Percentiles rank a stretch among this genome's conserved stretches.
phyloP scores from a whole-genome alignment of 2,329 filamentous ascomycete species.

The Fusarium xyrophilum region DNA sequence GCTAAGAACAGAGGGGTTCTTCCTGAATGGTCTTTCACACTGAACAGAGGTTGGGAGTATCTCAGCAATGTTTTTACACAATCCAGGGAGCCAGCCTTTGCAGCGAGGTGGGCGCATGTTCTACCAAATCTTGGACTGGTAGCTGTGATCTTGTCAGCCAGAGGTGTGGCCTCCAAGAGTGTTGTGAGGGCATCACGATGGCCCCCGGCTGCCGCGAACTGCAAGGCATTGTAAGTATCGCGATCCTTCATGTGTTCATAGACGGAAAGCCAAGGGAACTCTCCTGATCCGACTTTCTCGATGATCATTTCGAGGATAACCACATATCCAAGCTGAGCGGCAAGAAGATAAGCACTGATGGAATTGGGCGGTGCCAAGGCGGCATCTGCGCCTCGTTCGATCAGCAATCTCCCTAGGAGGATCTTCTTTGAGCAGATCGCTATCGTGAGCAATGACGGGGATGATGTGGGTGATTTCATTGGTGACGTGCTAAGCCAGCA shows the following conservation, averaged over 20 bases:
- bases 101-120: constrained; percentile 35
- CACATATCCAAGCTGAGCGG: constrained; percentile 18
- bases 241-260: constrained; percentile 4
- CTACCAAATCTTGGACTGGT: constrained; percentile 13
- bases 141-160: constrained; percentile 9
- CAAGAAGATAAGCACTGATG: constrained; percentile 25
- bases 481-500: not conserved
- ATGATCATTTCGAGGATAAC: constrained; percentile 25
- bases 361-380: constrained; percentile 10
- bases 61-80: constrained; percentile 28
- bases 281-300: not conserved
- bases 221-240: constrained; percentile 31
- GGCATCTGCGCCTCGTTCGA: constrained; percentile 31
- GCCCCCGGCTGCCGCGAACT: constrained; percentile 31
- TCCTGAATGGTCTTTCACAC: constrained; percentile 21
- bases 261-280: constrained; percentile 27
- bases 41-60: constrained; percentile 17
- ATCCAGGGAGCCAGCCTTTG: constrained; percentile 20
- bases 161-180: constrained; percentile 25
- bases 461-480: not conserved
- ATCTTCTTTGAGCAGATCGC: constrained; percentile 12
- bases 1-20: constrained; percentile 32
- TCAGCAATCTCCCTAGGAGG: constrained; percentile 17
- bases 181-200: constrained; percentile 18
- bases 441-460: constrained; percentile 20